A percentile compares a stretch with the other conserved stretches of the same genome.
phyloP scores from a whole-genome alignment of 768 basidiomycete species.

The Arthromyces matolae region DNA sequence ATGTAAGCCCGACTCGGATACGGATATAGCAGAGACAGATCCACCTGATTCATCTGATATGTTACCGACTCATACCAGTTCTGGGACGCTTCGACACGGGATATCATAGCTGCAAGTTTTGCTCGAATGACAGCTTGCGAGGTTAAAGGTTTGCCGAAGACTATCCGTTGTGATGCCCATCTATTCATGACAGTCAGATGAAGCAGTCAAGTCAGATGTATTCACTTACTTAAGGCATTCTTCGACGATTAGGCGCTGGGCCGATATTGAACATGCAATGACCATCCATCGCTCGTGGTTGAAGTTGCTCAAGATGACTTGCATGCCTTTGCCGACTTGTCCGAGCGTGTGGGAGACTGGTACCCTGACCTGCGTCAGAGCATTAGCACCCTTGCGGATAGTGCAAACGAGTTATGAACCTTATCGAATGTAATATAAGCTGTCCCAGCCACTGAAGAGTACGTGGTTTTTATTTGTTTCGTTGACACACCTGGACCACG shows the following conservation, averaged over 20 bases:
- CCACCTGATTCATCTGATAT: constrained; percentile 86
- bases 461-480: constrained; percentile 88
- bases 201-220: background rate
- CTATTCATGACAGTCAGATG: constrained; percentile 32
- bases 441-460: constrained; percentile 89
- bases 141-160: constrained; percentile 84
- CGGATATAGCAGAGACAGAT: constrained; percentile 9
- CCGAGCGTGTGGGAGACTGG: constrained; percentile 89
- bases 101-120: constrained; percentile 88
- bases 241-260: constrained; percentile 80
- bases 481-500: constrained; percentile 74
- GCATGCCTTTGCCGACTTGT: constrained; percentile 77
- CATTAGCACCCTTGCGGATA: no score
- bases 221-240: constrained; percentile 78
- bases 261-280: constrained; percentile 60
- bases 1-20: background rate
- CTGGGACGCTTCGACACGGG: constrained; percentile 80
- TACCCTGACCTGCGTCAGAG: constrained; percentile 51
- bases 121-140: constrained; percentile 84
- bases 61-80: constrained; percentile 90
- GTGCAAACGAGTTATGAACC: no score
- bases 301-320: constrained; percentile 80
- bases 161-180: constrained; percentile 86
- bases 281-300: constrained; percentile 94
- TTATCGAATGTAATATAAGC: constrained; percentile 81